Evolutionary conservation across 352 stramenopile genomes (phyloP), one percentile per base, ranked within the genome.

Genomic region (Pythium biforme): DNA sequence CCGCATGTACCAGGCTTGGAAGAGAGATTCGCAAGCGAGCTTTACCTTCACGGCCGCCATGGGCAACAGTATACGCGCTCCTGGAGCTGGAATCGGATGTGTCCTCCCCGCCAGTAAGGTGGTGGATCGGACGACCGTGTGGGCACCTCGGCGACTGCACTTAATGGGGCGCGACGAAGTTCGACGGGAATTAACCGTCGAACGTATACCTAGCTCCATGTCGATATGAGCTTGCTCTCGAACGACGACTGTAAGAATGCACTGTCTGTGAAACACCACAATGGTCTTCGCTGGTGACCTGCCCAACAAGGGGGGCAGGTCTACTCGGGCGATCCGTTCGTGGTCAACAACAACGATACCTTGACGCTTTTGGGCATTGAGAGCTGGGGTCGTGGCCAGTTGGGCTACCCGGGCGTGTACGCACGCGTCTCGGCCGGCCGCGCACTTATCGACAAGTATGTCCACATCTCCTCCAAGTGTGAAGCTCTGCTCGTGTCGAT

Each of bases 261-360:
- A 4, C 39, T 68, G 48, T 57, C 31, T 31, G 41, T 69, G 23
- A n/a, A 59, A 29, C 12, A 26, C 62, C n/a, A 76, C 69, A 19
- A 80, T 80, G 65, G 53, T 83, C 27, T 83, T 72, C 51, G 74
- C 74, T 22, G 74, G 74, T 51, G 69, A 69, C 37, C 8, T 60
- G 50, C 39, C 55, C 22, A 70, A 73, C 51, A 56, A 70, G 56
- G 63, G 49, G 65, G 63, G 56, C 55, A 70, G 50, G 74, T 69
- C 48, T 72, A 83, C 62, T 80, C 71, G 46, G 74, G 74, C 39
- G 74, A 72, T 14, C 74, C 74, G 29, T 60, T 83, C 26, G 61
- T 70, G 4, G 59, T 68, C 49, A 61, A 56, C 57, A 47, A 40
- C 23, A 64, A 72, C 39, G 55, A 41, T 49, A 64, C 55, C 14